Percentiles rank a stretch among this genome's conserved stretches.
phyloP scores from a whole-genome alignment of 2,329 filamentous ascomycete genomes.

The Ophiosphaerella herpotricha region DNA sequence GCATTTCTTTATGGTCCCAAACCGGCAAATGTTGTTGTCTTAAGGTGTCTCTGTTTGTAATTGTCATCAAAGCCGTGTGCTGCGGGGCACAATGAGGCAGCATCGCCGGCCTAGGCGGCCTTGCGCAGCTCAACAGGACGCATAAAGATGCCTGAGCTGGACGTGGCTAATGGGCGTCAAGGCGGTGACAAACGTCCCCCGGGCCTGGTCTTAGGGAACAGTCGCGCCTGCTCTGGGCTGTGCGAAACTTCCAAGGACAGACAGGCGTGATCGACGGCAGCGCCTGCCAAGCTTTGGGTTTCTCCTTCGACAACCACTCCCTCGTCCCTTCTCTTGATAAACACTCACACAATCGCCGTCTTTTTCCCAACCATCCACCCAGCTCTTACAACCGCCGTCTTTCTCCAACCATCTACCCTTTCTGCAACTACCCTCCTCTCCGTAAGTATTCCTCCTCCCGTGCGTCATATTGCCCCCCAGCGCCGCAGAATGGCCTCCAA shows the following conservation, averaged over 20 bases:
- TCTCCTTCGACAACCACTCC: conserved; percentile 25
- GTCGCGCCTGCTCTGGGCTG: conserved; percentile 30
- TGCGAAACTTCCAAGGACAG: conserved; percentile 28
- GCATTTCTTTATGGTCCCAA: conserved; percentile 3
- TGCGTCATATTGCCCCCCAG: conserved; percentile 30
- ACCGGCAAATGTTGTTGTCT: conserved; percentile 12
- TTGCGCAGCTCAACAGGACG: background rate
- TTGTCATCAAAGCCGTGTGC: conserved; percentile 18
- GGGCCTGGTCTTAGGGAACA: conserved; percentile 15
- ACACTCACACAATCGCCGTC: conserved; percentile 23
- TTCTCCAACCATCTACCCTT: conserved; percentile 6
- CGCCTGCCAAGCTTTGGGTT: conserved; percentile 25
- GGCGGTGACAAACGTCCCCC: conserved; percentile 13
- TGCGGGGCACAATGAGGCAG: conserved; percentile 22
- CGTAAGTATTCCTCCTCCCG: conserved; percentile 37
- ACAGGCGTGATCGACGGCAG: conserved; percentile 32
- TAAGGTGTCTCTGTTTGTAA: conserved; percentile 9
- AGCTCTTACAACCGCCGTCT: conserved; percentile 7
- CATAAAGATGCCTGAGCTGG: background rate
- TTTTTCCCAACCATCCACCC: conserved; percentile 21
- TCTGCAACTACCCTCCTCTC: conserved; percentile 18
- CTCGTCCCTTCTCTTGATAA: conserved; percentile 34
- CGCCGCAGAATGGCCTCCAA: conserved; percentile 28
- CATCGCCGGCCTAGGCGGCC: conserved; percentile 1
- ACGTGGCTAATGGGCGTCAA: conserved; percentile 7